These are phyloP conservation scores for Citrullus mucosospermus DNA, from an alignment of 306 rosid species.

Conservation along the genomic window DNA sequence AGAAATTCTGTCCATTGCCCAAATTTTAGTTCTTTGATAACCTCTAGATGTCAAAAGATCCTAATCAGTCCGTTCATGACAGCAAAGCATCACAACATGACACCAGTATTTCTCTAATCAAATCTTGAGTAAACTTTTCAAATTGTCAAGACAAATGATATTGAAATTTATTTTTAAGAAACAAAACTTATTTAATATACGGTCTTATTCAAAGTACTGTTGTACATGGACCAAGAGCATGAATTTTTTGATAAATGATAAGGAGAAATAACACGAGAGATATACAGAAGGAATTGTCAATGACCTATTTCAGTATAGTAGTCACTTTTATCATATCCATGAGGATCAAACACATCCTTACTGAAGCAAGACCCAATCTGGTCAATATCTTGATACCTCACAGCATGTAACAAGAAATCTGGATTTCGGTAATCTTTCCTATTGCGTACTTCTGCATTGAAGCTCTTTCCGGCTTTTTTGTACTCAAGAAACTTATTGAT, in stretches of 20 bases:
- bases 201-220: not conserved
- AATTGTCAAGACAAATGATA: not conserved
- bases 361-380: conserved; percentile 94
- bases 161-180: not conserved
- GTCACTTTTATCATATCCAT: conserved; percentile 80
- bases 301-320: conserved; percentile 81
- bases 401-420: conserved; percentile 86
- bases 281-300: conserved; percentile 15
- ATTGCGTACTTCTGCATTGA: conserved; percentile 87
- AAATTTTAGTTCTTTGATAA: not conserved
- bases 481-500: conserved; percentile 76
- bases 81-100: not conserved
- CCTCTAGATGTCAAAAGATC: not conserved
- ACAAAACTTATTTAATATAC: not conserved
- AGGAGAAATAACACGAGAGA: not conserved
- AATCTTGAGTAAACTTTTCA: not conserved
- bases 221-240: not conserved
- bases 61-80: not conserved
- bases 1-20: not conserved
- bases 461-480: conserved; percentile 85
- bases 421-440: conserved; percentile 92
- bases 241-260: not conserved
- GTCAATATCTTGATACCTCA: conserved; percentile 92
- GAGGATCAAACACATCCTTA: conserved; percentile 94
- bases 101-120: not conserved